These are phyloP conservation scores for Colletotrichum acutatum DNA, from an alignment of 2,329 filamentous ascomycete species.

Conservation along the genomic window DNA sequence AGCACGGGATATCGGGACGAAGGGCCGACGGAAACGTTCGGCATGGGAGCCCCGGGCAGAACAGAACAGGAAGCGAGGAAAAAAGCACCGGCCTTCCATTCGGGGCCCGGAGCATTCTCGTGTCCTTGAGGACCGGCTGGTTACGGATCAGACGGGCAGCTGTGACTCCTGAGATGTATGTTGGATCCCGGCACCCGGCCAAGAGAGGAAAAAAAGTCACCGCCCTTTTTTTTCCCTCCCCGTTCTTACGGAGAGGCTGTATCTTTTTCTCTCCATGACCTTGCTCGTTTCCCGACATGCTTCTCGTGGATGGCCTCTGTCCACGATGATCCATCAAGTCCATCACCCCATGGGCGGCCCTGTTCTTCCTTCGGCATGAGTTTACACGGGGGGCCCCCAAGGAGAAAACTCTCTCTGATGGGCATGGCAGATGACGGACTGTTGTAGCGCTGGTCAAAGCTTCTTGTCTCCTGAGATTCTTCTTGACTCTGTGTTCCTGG, in stretches of 20 bases:
- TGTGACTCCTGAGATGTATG: background rate
- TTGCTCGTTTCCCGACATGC: background rate
- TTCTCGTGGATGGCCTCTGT: background rate
- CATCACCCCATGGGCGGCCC: no score
- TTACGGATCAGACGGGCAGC: background rate
- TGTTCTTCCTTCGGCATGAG: background rate
- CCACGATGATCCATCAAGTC: no score
- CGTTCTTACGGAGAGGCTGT: no score
- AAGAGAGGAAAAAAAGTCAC: background rate
- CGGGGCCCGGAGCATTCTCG: background rate
- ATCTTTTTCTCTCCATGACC: background rate
- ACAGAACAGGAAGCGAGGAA: no score
- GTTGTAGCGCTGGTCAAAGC: background rate
- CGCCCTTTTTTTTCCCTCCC: background rate
- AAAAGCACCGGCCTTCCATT: background rate
- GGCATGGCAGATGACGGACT: background rate
- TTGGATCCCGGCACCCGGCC: background rate
- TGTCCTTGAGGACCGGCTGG: background rate
- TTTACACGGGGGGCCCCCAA: background rate
- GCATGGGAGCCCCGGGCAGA: background rate
- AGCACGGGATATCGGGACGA: background rate
- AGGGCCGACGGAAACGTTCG: background rate
- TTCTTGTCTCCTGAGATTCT: no score
- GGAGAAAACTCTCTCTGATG: background rate
- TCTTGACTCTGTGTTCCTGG: background rate